Conservation (phyloP, 352 stramenopile genomes). For the Phytophthora fragariaefolia region DNA sequence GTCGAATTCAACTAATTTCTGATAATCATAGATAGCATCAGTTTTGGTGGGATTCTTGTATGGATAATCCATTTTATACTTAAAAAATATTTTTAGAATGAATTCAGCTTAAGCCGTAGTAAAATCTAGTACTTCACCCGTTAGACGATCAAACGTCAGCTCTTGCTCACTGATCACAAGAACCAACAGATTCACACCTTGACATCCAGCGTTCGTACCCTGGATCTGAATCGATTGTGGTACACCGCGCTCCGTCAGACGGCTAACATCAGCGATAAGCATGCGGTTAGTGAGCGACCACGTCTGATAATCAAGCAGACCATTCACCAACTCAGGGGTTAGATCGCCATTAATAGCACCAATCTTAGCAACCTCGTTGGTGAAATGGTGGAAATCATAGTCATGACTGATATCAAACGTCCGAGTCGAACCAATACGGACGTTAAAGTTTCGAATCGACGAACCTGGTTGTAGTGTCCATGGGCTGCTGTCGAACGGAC, state of each 20-base stretch:
- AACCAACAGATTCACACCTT: conserved; percentile 27
- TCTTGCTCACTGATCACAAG: conserved; percentile 25
- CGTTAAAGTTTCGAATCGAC: conserved; percentile 1
- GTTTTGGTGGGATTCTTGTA: background rate
- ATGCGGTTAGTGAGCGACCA: conserved; percentile 28
- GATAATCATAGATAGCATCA: conserved; percentile 3
- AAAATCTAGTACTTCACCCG: conserved; percentile 19
- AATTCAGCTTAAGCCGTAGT: background rate
- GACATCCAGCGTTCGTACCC: conserved; percentile 19
- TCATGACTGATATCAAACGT: conserved; percentile 25
- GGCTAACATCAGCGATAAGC: conserved; percentile 17
- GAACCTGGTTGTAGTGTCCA: background rate
- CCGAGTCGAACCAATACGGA: conserved; percentile 23
- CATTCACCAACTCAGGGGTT: conserved; percentile 26
- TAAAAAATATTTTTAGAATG: too few species aligned
- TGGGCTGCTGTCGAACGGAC: background rate
- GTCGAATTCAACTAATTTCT: background rate
- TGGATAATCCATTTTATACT: background rate
- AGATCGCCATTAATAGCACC: conserved; percentile 33
- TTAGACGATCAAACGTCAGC: conserved; percentile 8
- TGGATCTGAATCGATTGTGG: conserved; percentile 28
- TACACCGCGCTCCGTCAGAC: conserved; percentile 19
- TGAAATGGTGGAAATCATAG: conserved; percentile 27
- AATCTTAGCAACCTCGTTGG: conserved; percentile 29
- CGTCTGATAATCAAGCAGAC: conserved; percentile 32